These are phyloP conservation scores for Aspergillus uvarum DNA, from an alignment of 2,329 filamentous ascomycete species.

Conservation along the genomic window DNA sequence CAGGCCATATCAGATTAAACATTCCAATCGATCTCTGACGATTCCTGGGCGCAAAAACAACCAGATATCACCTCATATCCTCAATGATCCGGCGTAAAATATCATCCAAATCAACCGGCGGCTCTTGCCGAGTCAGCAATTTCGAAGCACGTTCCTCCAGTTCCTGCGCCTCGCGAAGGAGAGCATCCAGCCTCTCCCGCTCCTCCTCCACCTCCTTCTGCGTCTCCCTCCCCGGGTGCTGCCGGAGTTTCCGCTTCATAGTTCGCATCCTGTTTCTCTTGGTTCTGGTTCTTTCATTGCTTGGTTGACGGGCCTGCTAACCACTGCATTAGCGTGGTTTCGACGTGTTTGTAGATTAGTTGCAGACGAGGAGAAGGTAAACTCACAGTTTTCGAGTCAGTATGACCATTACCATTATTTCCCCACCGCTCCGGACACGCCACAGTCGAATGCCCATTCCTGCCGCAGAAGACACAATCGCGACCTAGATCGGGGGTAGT, in stretches of 20 bases:
- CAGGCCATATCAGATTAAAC: no score
- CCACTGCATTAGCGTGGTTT: not conserved
- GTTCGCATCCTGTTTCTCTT: not conserved
- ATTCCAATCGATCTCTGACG: no score
- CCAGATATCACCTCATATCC: not conserved
- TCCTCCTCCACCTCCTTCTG: not conserved
- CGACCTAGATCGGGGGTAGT: not conserved
- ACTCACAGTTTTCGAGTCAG: not conserved
- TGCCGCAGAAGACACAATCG: not conserved
- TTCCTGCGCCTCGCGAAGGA: not conserved
- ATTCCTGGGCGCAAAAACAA: not conserved
- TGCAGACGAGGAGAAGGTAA: not conserved
- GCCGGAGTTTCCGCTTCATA: not conserved
- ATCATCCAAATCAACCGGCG: not conserved
- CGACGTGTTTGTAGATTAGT: not conserved
- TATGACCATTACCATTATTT: not conserved
- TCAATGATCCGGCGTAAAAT: not conserved
- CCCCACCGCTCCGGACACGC: not conserved
- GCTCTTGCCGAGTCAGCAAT: not conserved
- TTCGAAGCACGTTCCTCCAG: not conserved
- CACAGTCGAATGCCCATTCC: not conserved
- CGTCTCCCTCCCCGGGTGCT: not conserved
- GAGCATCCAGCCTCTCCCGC: not conserved
- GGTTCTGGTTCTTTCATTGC: no score
- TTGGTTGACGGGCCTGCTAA: no score